phyloP scores from a whole-genome alignment of 768 basidiomycete species.

The Boletus eberwhitei region DNA sequence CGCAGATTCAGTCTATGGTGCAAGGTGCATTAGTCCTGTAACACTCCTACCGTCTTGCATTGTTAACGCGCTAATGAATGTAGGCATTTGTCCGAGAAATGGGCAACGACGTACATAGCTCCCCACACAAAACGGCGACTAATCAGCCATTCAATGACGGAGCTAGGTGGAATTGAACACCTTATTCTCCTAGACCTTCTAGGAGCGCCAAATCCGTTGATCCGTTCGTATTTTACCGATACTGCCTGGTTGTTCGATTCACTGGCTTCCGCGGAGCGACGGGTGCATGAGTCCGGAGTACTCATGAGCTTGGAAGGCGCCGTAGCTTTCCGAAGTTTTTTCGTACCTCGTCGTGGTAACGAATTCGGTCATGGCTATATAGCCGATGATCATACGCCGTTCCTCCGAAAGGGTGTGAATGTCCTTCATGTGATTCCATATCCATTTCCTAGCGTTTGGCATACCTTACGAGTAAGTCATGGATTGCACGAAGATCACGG shows the following conservation, averaged over 20 bases:
- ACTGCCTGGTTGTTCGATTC: conserved; percentile 94
- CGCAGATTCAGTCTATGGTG: conserved; percentile 92
- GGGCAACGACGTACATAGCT: conserved; percentile 66
- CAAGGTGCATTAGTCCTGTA: conserved; percentile 50
- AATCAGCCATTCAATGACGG: conserved; percentile 50
- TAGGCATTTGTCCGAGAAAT: conserved; percentile 87
- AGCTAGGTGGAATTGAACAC: conserved; percentile 81
- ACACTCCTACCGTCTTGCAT: neutral
- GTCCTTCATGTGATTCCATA: conserved; percentile 86
- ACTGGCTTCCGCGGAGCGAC: conserved; percentile 65
- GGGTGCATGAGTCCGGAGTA: conserved; percentile 62
- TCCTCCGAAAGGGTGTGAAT: conserved; percentile 77
- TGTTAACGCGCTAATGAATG: neutral
- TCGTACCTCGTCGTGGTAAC: conserved; percentile 44
- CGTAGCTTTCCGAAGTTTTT: conserved; percentile 59
- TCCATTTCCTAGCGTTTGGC: conserved; percentile 92
- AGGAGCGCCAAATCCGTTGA: conserved; percentile 69
- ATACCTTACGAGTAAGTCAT: conserved; percentile 61
- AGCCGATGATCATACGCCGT: conserved; percentile 93
- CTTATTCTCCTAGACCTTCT: conserved; percentile 91
- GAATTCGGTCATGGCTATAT: conserved; percentile 54
- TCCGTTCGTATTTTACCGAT: conserved; percentile 79
- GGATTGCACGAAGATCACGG: neutral
- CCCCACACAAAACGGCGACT: conserved; percentile 61
- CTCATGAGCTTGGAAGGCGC: conserved; percentile 48